Base-by-base conservation (phyloP, 306 rosid genomes). In the Vachellia collinsii region DNA sequence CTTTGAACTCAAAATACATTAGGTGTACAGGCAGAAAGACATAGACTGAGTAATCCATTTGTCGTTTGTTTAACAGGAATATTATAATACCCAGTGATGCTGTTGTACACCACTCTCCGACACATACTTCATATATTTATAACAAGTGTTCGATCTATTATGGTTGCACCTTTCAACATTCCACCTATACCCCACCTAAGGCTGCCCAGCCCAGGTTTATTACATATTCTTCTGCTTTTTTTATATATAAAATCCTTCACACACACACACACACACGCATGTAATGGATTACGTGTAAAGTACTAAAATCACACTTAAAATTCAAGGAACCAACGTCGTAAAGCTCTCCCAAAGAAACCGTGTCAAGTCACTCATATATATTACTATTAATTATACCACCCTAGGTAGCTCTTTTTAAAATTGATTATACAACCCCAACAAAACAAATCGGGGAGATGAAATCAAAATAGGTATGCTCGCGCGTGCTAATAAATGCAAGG, bases 51-150 rank as follows among this genome's bases (percentile, higher is more conserved):
- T 14, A 50, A 50, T 4, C 56, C 56, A 14, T 16, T 50, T 51
- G 70, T 6, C 3, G 70, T 70, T 84, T 84, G 65, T 41, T 75
- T 61, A 56, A 20, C 10, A n/a, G 44, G 44, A 22, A 59, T 59
- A 22, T 23, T 29, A 59, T 22, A 59, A 59, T 22, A 59, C 65
- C 23, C 4, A 11, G 14, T 14, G 37, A 59, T 23, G 82, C 69
- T 72, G 86, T 86, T 76, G 86, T 76, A 86, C 54, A 66, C 66
- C 84, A 80, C 86, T 86, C 66, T 80, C 89, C 86, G 86, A 76
- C 86, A 76, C 86, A 23, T 23, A 11, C 37, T 59, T 8, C 1
- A 11, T 10, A 59, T 20, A 58, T 58, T 22, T 41, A 77, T 58
- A 37, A 19, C 36, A 3, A 16, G 23, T 73, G 42, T 77, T 50